A percentile compares a stretch with the other conserved stretches of the same genome.
Evolutionary conservation across 495 filamentous ascomycete species (phyloP).

Genomic region (Hypomontagnella monticulosa): DNA sequence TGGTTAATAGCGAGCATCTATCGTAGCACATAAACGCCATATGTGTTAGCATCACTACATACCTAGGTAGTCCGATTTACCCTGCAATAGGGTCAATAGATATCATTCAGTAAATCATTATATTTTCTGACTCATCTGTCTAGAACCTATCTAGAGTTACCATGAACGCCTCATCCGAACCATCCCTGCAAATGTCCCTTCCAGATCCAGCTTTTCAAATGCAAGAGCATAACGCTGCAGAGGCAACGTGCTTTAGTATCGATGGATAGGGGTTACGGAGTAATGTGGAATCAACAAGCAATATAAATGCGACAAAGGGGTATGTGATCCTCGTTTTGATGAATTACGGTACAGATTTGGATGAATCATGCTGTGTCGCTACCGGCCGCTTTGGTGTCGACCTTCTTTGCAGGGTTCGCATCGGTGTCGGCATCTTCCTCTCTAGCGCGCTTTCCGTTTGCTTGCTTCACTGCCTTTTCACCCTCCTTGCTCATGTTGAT

Average conservation of each 20-base stretch:
- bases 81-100: slow-evolving; percentile 1
- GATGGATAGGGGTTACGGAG: neutral
- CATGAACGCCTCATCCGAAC: slow-evolving; percentile 20
- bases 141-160: slow-evolving; percentile 16
- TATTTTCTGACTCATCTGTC: slow-evolving; percentile 2
- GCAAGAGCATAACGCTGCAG: neutral
- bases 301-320: slow-evolving; percentile 2
- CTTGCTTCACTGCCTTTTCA: slow-evolving; percentile 40
- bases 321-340: neutral
- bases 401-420: slow-evolving; percentile 59
- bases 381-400: slow-evolving; percentile 54
- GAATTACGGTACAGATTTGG: neutral
- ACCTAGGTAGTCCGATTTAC: neutral
- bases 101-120: slow-evolving; percentile 3
- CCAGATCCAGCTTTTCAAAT: slow-evolving; percentile 3
- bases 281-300: neutral
- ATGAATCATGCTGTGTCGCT: slow-evolving; percentile 24
- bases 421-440: slow-evolving; percentile 51
- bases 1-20: neutral
- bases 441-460: slow-evolving; percentile 56
- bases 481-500: slow-evolving; percentile 49
- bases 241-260: neutral
- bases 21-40: neutral
- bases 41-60: neutral
- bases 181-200: slow-evolving; percentile 6